phyloP scores from a whole-genome alignment of 257 asterid species.

The Verbascum thapsus region DNA sequence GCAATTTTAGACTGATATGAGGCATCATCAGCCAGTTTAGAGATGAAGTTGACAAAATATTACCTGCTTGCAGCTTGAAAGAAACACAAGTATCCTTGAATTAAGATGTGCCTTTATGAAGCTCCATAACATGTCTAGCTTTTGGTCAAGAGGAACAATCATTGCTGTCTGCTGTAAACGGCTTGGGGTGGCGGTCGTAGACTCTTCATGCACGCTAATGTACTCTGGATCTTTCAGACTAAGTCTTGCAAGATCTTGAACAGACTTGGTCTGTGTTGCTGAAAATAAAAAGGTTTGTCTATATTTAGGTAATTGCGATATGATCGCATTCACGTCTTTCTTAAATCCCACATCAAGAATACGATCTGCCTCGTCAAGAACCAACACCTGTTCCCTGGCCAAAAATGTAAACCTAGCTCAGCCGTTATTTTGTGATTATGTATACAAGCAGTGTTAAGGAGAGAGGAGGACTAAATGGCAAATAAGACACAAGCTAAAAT shows the following conservation, averaged over 20 bases:
- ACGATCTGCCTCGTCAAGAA: slow-evolving; percentile 98
- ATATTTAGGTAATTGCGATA: slow-evolving; percentile 86
- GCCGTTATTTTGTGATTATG: slow-evolving; percentile 19
- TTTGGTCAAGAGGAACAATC: slow-evolving; percentile 83
- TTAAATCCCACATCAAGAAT: slow-evolving; percentile 89
- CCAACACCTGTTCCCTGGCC: slow-evolving; percentile 75
- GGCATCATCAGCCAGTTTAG: slow-evolving; percentile 15
- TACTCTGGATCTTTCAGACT: slow-evolving; percentile 98
- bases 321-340: slow-evolving; percentile 77
- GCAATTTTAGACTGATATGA: not conserved
- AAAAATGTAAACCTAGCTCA: slow-evolving; percentile 44
- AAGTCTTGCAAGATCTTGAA: slow-evolving; percentile 93
- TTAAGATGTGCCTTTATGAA: slow-evolving; percentile 83
- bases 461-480: not conserved
- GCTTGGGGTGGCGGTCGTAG: slow-evolving; percentile 81
- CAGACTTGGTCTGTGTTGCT: slow-evolving; percentile 94
- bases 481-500: not conserved
- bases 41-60: slow-evolving; percentile 1
- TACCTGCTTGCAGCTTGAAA: slow-evolving; percentile 96
- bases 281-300: slow-evolving; percentile 89
- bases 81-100: slow-evolving; percentile 79
- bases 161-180: slow-evolving; percentile 80
- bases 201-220: slow-evolving; percentile 88
- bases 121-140: slow-evolving; percentile 93
- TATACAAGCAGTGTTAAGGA: not conserved